These are phyloP conservation scores for Setaria italica DNA, from an alignment of 202 grass and related monocot species.

Conservation along the genomic window DNA sequence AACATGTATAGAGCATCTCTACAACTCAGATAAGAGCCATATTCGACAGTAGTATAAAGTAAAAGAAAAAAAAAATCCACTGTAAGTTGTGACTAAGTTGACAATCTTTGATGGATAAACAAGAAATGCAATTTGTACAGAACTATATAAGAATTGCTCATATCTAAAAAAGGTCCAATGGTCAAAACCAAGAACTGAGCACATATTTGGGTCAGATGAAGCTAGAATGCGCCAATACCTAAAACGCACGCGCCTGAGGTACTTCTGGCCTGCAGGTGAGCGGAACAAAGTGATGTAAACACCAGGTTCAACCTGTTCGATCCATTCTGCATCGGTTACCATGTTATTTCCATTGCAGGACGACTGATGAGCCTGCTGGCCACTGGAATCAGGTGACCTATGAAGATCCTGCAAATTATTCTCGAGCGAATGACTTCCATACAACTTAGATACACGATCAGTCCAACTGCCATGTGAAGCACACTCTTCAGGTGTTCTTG, in stretches of 20 bases:
- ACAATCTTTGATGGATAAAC: not conserved
- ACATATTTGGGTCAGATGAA: constrained; percentile 6
- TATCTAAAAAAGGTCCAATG: not conserved
- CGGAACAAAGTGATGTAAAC: constrained; percentile 68
- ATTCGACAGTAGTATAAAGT: not conserved
- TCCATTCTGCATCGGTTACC: constrained; percentile 53
- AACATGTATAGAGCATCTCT: not conserved
- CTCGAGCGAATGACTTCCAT: constrained; percentile 31
- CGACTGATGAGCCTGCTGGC: constrained; percentile 6
- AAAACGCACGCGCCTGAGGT: constrained; percentile 66
- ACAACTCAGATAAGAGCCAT: not conserved
- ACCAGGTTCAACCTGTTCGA: constrained; percentile 70
- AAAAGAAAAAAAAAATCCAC: not conserved
- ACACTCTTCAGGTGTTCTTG: constrained; percentile 50
- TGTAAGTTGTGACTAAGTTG: not conserved
- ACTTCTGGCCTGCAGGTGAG: constrained; percentile 59
- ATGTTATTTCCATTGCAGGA: constrained; percentile 46
- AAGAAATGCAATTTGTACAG: not conserved
- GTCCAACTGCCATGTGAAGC: constrained; percentile 22
- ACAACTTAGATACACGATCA: constrained; percentile 33
- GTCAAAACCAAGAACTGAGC: constrained; percentile 21
- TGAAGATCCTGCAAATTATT: constrained; percentile 33
- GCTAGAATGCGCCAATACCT: constrained; percentile 48
- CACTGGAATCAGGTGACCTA: constrained; percentile 47
- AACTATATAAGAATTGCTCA: not conserved